A percentile compares a stretch with the other conserved stretches of the same genome.
These are phyloP conservation scores for Hypomontagnella monticulosa DNA, from an alignment of 495 filamentous ascomycete species.

Conservation along the genomic window DNA sequence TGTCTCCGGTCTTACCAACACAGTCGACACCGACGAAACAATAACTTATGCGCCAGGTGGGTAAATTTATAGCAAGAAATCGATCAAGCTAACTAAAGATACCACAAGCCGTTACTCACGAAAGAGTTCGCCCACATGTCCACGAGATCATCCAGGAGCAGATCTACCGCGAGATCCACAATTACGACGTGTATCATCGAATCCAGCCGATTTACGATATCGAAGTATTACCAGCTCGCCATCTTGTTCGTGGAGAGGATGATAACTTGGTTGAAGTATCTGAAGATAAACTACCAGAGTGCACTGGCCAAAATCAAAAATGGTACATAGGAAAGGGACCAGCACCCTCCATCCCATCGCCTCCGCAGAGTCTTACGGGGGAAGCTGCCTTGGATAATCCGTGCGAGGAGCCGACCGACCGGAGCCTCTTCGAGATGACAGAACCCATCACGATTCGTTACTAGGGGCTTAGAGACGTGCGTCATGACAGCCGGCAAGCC, in stretches of 20 bases:
- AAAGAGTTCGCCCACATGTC: constrained; percentile 55
- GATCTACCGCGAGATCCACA: constrained; percentile 66
- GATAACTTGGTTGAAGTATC: constrained; percentile 7
- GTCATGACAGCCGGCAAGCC: constrained; percentile 11
- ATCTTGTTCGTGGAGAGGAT: constrained; percentile 25
- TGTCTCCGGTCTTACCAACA: neutral
- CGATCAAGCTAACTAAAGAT: neutral
- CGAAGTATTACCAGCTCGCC: constrained; percentile 46
- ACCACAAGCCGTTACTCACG: constrained; percentile 62
- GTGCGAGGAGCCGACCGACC: neutral
- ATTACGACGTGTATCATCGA: constrained; percentile 61
- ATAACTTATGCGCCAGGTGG: constrained; percentile 45
- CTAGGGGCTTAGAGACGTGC: neutral
- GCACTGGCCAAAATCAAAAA: constrained; percentile 7
- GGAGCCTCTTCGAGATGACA: neutral
- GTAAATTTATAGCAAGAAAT: neutral
- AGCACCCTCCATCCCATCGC: neutral
- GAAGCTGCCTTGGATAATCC: neutral
- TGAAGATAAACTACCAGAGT: constrained; percentile 12
- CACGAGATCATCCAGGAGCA: constrained; percentile 61
- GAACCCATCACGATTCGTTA: too few relatives aligned
- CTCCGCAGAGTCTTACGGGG: neutral
- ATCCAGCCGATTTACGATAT: constrained; percentile 63
- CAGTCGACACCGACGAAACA: constrained; percentile 29
- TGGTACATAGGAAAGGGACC: constrained; percentile 10